A percentile compares a stretch with the other conserved stretches of the same genome.
These are phyloP conservation scores for Citrus australasica DNA, from an alignment of 345 rosid genomes.

Conservation along the genomic window DNA sequence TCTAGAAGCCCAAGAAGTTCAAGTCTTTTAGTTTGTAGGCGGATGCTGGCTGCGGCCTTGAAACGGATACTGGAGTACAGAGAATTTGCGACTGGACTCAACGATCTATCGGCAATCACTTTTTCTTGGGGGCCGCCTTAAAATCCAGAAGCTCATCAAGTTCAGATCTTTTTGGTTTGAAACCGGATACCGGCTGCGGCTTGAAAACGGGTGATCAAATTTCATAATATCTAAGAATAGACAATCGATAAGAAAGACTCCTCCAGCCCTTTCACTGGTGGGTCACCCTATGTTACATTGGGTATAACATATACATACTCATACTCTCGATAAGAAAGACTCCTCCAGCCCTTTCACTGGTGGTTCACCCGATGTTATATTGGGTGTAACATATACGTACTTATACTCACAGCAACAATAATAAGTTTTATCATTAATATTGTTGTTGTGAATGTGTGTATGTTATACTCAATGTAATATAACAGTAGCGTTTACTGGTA, in stretches of 20 bases:
- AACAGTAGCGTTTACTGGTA: no score
- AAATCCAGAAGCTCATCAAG: neutral
- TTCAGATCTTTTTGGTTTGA: neutral
- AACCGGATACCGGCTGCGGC: neutral
- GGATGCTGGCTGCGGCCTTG: neutral
- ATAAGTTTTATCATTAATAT: no score
- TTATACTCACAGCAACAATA: no score
- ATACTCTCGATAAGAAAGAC: no score
- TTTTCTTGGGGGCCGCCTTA: neutral
- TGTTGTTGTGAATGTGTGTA: no score
- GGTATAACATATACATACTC: no score
- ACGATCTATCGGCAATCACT: neutral
- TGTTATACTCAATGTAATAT: no score
- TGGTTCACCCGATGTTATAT: no score
- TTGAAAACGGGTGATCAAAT: neutral
- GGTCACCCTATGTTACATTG: no score
- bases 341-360: no score
- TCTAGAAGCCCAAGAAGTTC: neutral
- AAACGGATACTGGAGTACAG: neutral
- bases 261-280: no score
- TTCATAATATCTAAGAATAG: neutral
- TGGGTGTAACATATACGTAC: no score
- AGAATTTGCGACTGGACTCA: neutral
- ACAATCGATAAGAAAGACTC: neutral
- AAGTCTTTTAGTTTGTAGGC: neutral